Evolutionary conservation across 331 rosid genomes (phyloP).

Genomic region (Acacia concinna): DNA sequence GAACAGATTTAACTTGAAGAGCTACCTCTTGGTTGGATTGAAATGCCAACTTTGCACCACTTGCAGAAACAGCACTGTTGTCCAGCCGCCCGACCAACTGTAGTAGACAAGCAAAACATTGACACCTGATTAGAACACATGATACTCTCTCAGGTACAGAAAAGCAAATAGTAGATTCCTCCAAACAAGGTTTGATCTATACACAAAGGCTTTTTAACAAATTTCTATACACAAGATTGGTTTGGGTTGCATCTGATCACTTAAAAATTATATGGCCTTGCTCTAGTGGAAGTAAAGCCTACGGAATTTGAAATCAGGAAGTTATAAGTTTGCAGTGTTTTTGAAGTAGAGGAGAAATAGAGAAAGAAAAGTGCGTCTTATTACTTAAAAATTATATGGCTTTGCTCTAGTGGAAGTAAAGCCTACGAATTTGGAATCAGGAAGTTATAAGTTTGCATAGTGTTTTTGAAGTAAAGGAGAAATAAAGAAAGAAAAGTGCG

Average conservation of each 20-base stretch:
- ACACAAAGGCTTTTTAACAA: neutral
- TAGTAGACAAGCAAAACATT: slow-evolving; percentile 23
- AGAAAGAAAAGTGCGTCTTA: neutral
- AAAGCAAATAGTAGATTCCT: neutral
- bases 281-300: neutral
- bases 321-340: neutral
- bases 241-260: neutral
- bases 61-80: slow-evolving; percentile 95
- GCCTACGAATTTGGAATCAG: neutral
- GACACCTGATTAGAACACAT: neutral
- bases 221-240: neutral
- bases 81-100: slow-evolving; percentile 94
- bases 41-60: slow-evolving; percentile 96
- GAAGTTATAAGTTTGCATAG: neutral
- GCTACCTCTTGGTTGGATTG: slow-evolving; percentile 88
- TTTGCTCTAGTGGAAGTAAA: neutral
- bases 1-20: slow-evolving; percentile 79
- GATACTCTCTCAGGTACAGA: too few relatives aligned
- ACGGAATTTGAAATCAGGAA: neutral
- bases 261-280: neutral
- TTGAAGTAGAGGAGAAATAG: neutral
- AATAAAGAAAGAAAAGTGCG: neutral
- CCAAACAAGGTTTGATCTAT: neutral
- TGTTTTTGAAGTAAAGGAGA: neutral
- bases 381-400: neutral